Conservation (phyloP, 2,329 filamentous ascomycete genomes). For the Fusarium sp. region DNA sequence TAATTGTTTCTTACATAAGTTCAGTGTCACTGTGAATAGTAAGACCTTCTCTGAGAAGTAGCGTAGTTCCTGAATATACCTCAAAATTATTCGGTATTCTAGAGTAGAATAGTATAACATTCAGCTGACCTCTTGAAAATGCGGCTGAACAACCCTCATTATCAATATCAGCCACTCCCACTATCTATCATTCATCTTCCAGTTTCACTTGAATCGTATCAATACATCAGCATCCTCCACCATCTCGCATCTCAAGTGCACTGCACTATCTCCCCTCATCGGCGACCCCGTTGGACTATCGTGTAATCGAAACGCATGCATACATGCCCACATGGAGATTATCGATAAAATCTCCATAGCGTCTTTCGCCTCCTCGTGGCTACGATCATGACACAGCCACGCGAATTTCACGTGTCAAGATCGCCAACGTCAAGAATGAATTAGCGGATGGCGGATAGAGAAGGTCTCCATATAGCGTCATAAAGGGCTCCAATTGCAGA, state of each 20-base stretch:
- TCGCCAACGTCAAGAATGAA: background rate
- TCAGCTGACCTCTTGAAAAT: background rate
- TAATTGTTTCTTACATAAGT: no score
- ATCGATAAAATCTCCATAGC: constrained; percentile 6
- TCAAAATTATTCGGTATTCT: no score
- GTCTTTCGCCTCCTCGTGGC: constrained; percentile 30
- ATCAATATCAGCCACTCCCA: background rate
- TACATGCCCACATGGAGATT: constrained; percentile 25
- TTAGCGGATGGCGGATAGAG: background rate
- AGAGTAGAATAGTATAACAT: no score
- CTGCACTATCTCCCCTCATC: constrained; percentile 12
- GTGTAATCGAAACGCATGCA: constrained; percentile 2
- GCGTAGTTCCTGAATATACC: no score
- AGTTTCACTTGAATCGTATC: constrained; percentile 28
- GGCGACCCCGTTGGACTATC: constrained; percentile 22
- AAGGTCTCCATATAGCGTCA: constrained; percentile 4
- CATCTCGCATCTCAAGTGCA: background rate
- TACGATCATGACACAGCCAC: constrained; percentile 29
- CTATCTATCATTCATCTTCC: background rate
- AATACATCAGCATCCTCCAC: background rate
- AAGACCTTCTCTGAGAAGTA: no score
- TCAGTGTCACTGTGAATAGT: no score
- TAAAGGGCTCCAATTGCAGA: constrained; percentile 17
- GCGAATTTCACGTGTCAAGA: constrained; percentile 34
- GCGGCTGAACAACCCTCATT: constrained; percentile 19